Evolutionary conservation across 805 yeast genomes (phyloP), one percentile per base, ranked within the genome.

Genomic region (Candida odintsovae): DNA sequence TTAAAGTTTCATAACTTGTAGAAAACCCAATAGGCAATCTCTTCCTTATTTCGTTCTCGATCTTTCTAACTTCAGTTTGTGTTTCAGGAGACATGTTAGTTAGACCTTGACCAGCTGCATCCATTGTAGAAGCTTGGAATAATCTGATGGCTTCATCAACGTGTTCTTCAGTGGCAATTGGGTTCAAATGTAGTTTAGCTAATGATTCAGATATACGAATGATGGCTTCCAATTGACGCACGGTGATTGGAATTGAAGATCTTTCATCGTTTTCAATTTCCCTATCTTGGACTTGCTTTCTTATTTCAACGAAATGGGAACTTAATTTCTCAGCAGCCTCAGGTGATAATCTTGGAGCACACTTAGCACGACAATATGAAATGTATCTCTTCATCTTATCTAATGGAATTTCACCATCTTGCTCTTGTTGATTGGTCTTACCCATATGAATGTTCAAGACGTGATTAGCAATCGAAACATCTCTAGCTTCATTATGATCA

Each of bases 11-110:
- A 64, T 88, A 87, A 16, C 92, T 82, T 0, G 98, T 90, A 33
- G 95, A 86, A 90, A 96, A 94, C 19, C 99, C 99, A 52, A 94
- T 83, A 15, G 98, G 97, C 53, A 94, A 74, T 65, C 98, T 80
- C 66, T 94, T 82, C 65, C 89, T 82, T 55, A 94, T 75, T 63
- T 89, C 96, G 42, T 77, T 81, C 61, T 90, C 97, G 45, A 94
- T 87, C 57, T 74, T 76, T 53, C 79, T 76, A 40, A 92, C 89
- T 59, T 90, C 94, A 35, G 77, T 76, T 41, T 80, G 76, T 48
- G 83, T 69, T 48, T 82, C 82, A 7, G 69, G 59, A 31, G 81
- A 78, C 50, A 80, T 78, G 6, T 77, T 70, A 43, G 62, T 68
- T 18, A 76, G 76, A 46, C 75, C 77, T 55, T 71, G 72, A 29